A percentile compares a stretch with the other conserved stretches of the same genome.
Conservation (phyloP, 257 asterid genomes). For the Euphrasia confusa region DNA sequence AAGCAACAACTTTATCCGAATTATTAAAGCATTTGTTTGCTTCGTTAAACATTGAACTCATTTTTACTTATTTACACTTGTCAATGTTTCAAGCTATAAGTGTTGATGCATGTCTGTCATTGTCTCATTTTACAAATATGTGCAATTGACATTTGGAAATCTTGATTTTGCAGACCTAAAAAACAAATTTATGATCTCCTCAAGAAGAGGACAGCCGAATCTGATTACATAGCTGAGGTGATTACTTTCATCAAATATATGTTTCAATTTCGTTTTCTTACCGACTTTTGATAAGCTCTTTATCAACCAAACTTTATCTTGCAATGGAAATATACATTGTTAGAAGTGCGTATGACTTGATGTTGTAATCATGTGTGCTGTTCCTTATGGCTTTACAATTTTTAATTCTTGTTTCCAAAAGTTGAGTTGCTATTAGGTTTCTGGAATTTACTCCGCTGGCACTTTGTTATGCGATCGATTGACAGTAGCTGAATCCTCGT, state of each 20-base stretch:
- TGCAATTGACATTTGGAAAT: constrained; percentile 4
- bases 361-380: too few species aligned
- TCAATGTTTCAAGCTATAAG: not conserved
- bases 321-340: too few species aligned
- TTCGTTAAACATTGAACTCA: too few species aligned
- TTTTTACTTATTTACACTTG: too few species aligned
- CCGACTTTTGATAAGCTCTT: constrained; percentile 13
- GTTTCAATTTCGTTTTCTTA: constrained; percentile 10
- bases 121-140: not conserved
- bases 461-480: constrained; percentile 5
- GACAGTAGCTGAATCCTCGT: constrained; percentile 16
- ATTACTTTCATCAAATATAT: constrained; percentile 18
- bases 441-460: constrained; percentile 14
- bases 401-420: constrained; percentile 10
- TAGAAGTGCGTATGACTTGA: too few species aligned
- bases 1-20: too few species aligned
- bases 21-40: too few species aligned
- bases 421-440: constrained; percentile 12
- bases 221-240: constrained; percentile 64
- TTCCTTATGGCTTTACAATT: too few species aligned
- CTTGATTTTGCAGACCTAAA: constrained; percentile 59
- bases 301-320: constrained; percentile 15
- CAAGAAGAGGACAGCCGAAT: constrained; percentile 68
- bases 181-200: constrained; percentile 73
- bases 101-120: constrained; percentile 12